A percentile compares a stretch with the other conserved stretches of the same genome.
Conservation (phyloP, 768 basidiomycete species). For the Antrodiella citrinella region DNA sequence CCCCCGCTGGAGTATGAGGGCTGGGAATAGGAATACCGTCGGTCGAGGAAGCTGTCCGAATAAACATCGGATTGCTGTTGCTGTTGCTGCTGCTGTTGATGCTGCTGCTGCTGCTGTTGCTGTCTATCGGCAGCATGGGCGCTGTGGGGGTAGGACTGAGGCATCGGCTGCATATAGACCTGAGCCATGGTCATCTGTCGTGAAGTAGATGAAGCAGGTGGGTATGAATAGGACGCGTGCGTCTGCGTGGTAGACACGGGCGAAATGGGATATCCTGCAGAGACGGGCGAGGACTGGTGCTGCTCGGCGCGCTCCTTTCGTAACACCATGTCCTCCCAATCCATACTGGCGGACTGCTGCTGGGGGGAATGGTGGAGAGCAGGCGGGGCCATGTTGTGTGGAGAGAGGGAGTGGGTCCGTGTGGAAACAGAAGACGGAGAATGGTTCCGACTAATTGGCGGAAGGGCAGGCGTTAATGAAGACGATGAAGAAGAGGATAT, state of each 20-base stretch:
- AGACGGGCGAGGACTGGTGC: slow-evolving; percentile 9
- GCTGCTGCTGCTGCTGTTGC: no score
- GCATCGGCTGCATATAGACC: slow-evolving; percentile 23
- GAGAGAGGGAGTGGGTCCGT: slow-evolving; percentile 56
- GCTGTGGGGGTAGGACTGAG: slow-evolving; percentile 37
- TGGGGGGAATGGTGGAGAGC: slow-evolving; percentile 14
- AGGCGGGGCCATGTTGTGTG: slow-evolving; percentile 44
- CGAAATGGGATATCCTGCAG: slow-evolving; percentile 20
- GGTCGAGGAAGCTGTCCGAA: slow-evolving; percentile 33
- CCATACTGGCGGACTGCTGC: slow-evolving; percentile 13
- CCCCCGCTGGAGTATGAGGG: slow-evolving; percentile 29
- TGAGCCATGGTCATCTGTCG: no score
- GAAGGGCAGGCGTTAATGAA: slow-evolving; percentile 14
- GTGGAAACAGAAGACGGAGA: slow-evolving; percentile 39
- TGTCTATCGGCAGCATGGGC: no score
- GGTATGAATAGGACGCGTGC: slow-evolving; percentile 28
- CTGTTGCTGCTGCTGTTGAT: no score
- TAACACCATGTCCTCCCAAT: background rate
- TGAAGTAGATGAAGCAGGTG: no score
- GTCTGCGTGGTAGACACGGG: slow-evolving; percentile 37
- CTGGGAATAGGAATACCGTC: slow-evolving; percentile 46
- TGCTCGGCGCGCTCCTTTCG: slow-evolving; percentile 2
- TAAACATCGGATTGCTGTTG: slow-evolving; percentile 32
- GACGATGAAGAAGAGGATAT: slow-evolving; percentile 11
- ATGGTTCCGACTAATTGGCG: no score